Percentiles rank a stretch among this genome's conserved stretches.
phyloP scores from a whole-genome alignment of 2,329 filamentous ascomycete species.

The Colletotrichum australisinense region DNA sequence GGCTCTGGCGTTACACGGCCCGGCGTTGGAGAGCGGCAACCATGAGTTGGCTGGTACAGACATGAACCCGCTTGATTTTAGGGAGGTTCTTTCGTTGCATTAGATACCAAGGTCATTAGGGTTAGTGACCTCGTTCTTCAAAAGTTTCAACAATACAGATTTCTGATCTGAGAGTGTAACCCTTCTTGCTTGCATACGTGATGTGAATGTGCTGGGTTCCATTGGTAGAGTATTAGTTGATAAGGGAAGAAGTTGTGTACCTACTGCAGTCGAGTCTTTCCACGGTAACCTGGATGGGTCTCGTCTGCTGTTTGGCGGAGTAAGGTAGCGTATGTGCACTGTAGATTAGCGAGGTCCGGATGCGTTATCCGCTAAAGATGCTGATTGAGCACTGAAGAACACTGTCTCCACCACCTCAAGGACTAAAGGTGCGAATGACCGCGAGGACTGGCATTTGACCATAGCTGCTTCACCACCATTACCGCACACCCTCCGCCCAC shows the following conservation, averaged over 20 bases:
- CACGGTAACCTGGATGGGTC: background rate
- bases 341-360: background rate
- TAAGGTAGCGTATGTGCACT: constrained; percentile 1
- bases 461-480: no score
- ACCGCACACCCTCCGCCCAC: background rate
- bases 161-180: background rate
- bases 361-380: background rate
- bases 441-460: no score
- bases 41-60: constrained; percentile 29
- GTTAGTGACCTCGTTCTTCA: background rate
- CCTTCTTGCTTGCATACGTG: background rate
- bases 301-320: background rate
- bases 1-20: constrained; percentile 17
- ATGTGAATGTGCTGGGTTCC: background rate
- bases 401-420: background rate
- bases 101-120: constrained; percentile 31
- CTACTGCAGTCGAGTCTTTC: background rate
- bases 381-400: background rate
- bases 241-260: background rate
- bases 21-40: constrained; percentile 21
- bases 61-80: constrained; percentile 30
- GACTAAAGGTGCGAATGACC: background rate
- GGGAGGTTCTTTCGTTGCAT: constrained; percentile 4
- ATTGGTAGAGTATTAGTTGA: background rate
- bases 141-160: background rate